Conservation (phyloP, 495 filamentous ascomycete species). For the Penicillium turbatum region DNA sequence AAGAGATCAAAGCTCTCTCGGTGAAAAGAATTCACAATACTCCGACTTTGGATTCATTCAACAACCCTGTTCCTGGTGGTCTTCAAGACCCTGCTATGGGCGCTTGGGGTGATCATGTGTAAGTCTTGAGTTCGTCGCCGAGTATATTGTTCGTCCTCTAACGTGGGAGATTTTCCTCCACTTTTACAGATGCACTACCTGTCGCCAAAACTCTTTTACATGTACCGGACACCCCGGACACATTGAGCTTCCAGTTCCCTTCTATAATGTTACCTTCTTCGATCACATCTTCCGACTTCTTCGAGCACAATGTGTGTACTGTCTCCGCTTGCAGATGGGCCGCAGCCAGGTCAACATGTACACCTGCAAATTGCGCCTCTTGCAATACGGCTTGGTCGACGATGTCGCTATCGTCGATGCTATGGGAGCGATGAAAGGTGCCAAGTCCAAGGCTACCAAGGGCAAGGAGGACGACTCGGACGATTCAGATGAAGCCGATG, state of each 20-base stretch:
- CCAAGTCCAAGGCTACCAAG: conserved; percentile 28
- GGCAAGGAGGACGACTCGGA: conserved; percentile 45
- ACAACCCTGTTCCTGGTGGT: conserved; percentile 81
- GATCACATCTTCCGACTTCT: conserved; percentile 82
- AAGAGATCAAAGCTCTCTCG: conserved; percentile 83
- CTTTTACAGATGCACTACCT: conserved; percentile 75
- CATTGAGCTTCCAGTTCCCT: conserved; percentile 85
- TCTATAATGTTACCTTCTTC: conserved; percentile 93
- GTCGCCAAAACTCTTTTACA: conserved; percentile 66
- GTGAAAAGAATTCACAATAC: conserved; percentile 90
- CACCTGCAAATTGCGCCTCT: conserved; percentile 77
- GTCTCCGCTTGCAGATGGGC: conserved; percentile 72
- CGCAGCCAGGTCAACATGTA: conserved; percentile 69
- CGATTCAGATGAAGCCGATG: conserved; percentile 50
- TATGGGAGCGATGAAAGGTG: conserved; percentile 36
- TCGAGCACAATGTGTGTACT: conserved; percentile 83
- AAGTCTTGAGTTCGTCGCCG: conserved; percentile 33
- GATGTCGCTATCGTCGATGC: conserved; percentile 66
- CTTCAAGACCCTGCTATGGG: conserved; percentile 91
- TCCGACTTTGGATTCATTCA: conserved; percentile 79
- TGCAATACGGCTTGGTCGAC: conserved; percentile 77
- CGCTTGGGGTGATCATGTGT: conserved; percentile 80
- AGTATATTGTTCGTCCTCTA: conserved; percentile 5
- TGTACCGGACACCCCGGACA: conserved; percentile 95
- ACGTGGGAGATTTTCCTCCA: conserved; percentile 19